A percentile compares a stretch with the other conserved stretches of the same genome.
Evolutionary conservation across 257 asterid genomes (phyloP).

Genomic region (Salvia rosmarinus): DNA sequence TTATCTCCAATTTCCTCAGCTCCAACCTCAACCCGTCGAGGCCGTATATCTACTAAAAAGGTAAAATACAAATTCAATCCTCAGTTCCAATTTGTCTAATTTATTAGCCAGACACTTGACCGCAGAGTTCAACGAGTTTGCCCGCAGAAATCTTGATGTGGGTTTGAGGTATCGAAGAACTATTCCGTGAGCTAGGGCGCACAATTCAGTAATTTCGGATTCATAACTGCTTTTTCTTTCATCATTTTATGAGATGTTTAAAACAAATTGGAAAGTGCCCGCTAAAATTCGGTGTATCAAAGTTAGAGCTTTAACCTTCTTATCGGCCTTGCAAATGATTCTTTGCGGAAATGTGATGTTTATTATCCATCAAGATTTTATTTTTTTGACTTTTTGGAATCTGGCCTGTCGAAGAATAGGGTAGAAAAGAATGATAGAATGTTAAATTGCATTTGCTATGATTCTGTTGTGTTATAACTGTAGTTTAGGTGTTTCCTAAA

Average conservation of each 20-base stretch:
- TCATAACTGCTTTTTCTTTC: not conserved
- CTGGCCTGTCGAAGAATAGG: not conserved
- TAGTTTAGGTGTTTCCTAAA: conserved; percentile 13
- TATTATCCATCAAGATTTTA: not conserved
- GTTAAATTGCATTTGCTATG: not conserved
- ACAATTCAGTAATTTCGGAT: not conserved
- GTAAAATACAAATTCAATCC: conserved; percentile 9
- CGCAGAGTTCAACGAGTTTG: not conserved
- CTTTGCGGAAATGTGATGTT: not conserved
- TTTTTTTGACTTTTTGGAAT: not conserved
- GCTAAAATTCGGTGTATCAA: conserved; percentile 7
- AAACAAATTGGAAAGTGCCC: conserved; percentile 1
- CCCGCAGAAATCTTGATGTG: not conserved
- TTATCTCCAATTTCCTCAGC: conserved; percentile 33
- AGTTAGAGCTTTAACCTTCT: not conserved
- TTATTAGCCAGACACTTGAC: too few relatives aligned
- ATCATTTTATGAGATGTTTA: not conserved
- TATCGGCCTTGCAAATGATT: not conserved
- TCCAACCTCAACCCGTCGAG: conserved; percentile 1
- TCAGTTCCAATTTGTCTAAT: not conserved
- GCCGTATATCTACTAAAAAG: conserved; percentile 14
- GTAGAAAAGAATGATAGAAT: not conserved
- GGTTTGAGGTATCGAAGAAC: conserved; percentile 1
- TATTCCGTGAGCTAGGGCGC: not conserved
- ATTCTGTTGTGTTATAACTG: conserved; percentile 4